phyloP scores from a whole-genome alignment of 352 stramenopile genomes.

The Globisporangium okanoganense region DNA sequence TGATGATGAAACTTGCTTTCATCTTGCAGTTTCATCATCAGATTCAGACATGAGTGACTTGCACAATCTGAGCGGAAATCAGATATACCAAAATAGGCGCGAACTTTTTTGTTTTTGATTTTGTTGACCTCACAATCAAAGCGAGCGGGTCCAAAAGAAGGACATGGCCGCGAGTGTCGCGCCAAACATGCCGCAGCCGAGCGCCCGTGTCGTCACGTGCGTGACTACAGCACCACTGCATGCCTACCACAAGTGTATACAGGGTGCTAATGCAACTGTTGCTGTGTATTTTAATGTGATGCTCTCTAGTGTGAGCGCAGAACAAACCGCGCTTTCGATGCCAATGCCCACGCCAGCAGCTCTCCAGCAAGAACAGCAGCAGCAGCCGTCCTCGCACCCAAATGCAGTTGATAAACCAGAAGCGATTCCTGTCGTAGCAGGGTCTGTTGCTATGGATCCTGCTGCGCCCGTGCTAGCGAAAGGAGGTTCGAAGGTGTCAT shows the following conservation, averaged over 20 bases:
- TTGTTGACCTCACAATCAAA: neutral
- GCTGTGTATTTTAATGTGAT: neutral
- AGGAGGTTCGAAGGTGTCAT: slow-evolving; percentile 9
- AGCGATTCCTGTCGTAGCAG: neutral
- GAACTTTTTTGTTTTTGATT: neutral
- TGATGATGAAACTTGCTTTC: neutral
- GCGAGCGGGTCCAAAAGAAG: too few species aligned
- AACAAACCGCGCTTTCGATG: neutral
- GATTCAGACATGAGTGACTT: neutral
- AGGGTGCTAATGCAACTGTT: neutral
- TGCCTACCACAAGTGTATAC: neutral
- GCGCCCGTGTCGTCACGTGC: slow-evolving; percentile 1
- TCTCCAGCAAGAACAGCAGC: neutral
- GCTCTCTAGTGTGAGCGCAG: neutral
- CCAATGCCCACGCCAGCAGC: neutral
- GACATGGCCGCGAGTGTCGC: slow-evolving; percentile 29
- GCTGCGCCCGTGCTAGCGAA: slow-evolving; percentile 9
- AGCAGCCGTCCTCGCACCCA: neutral
- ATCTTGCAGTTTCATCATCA: too few species aligned
- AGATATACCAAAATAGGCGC: neutral
- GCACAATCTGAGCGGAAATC: neutral
- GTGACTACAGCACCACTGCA: neutral
- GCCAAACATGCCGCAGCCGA: slow-evolving; percentile 19
- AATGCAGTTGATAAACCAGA: neutral
- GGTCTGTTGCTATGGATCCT: slow-evolving; percentile 1